A percentile compares a stretch with the other conserved stretches of the same genome.
Conservation (phyloP, 2,329 filamentous ascomycete genomes). For the Bipolaris sorokiniana region DNA sequence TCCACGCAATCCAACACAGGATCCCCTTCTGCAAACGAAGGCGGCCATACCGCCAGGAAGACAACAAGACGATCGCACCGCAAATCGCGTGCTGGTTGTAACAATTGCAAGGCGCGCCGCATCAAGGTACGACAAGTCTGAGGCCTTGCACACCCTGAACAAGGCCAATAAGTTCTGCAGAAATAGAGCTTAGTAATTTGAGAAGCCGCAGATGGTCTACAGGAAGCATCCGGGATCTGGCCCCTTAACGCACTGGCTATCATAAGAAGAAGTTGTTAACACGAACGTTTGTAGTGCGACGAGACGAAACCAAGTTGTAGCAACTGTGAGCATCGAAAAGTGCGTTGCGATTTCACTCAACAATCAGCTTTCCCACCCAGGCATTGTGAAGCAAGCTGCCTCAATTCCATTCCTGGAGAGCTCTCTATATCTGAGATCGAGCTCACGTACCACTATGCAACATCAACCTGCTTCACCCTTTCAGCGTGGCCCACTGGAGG, state of each 20-base stretch:
- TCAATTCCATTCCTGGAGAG: not conserved
- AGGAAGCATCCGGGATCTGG: not conserved
- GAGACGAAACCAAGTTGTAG: slow-evolving; percentile 34
- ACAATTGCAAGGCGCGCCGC: slow-evolving; percentile 35
- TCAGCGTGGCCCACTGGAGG: slow-evolving; percentile 24
- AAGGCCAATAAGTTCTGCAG: not conserved
- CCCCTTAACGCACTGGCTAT: not conserved
- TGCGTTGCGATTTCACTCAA: slow-evolving; percentile 30
- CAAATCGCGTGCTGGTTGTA: slow-evolving; percentile 38
- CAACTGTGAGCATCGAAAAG: slow-evolving; percentile 32
- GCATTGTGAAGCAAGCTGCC: not conserved
- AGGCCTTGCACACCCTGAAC: not conserved
- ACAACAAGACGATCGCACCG: slow-evolving; percentile 23
- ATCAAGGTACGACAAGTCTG: slow-evolving; percentile 31
- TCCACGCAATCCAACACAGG: not conserved
- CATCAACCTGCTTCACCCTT: slow-evolving; percentile 32
- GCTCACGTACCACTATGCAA: slow-evolving; percentile 37
- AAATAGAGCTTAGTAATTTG: not conserved
- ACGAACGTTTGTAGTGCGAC: slow-evolving; percentile 31
- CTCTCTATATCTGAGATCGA: slow-evolving; percentile 29
- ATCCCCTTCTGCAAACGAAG: not conserved
- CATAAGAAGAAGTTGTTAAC: not conserved
- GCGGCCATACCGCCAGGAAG: not conserved
- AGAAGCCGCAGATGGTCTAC: not conserved
- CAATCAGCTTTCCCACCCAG: not conserved